Base-by-base conservation (phyloP, 208 protist genomes). In the Trypanosoma lewisi region DNA sequence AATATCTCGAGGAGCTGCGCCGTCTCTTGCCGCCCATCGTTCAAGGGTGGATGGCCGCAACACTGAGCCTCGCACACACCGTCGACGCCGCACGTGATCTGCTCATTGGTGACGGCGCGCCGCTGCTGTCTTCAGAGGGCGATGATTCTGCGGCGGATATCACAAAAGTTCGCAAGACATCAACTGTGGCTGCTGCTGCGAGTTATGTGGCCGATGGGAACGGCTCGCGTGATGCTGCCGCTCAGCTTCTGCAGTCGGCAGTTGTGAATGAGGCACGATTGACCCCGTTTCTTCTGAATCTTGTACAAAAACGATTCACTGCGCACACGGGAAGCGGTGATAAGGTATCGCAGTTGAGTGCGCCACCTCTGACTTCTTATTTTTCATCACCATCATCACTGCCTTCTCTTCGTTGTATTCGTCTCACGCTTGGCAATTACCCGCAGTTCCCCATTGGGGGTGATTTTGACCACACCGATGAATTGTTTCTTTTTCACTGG, bases 401-500 rank as follows among this genome's bases (percentile, higher is more conserved):
- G 74, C 71, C 57, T 34, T 16, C 53, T 16, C 52, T 75, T 36
- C 67, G 74, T 68, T 33, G 59, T 50, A 27, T 79, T 19, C 74
- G 74, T 37, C 23, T 21, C 4, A n/a, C 28, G 34, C 45, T 79
- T 21, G 51, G 64, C 6, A 65, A 57, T 53, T 79, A 79, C 55
- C 74, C 74, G 37, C 17, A 48, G 25, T 79, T 79, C 31, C 74
- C 68, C 21, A 57, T 72, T 48, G 74, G 68, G 5, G 55, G 69
- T 34, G 64, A 47, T 52, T 80, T 86, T 61, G 73, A 85, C 60
- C 73, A 73, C 52, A 64, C 75, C 21, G 85, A 95, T 47, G 89
- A 95, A 64, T 49, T 85, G 19, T 92, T 88, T 58, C 74, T 93
- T 21, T 82, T 93, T 53, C 89, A 95, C 68, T 93, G 83, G 83